Evolutionary conservation across 2,329 filamentous ascomycete species (phyloP).

Genomic region (Escovopsis sp.): DNA sequence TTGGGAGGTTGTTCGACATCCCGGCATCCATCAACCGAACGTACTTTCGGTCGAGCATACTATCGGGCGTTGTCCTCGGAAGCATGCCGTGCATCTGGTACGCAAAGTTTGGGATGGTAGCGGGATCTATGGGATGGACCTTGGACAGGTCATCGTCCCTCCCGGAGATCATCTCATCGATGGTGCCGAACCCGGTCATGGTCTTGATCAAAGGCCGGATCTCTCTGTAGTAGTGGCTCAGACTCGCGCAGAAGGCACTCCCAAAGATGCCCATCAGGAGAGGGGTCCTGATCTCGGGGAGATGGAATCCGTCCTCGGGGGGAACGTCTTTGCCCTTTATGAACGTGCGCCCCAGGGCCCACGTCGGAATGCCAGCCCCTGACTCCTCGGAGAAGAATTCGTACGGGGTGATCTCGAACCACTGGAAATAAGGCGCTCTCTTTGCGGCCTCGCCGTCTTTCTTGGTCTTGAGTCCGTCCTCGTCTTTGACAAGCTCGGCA

Average conservation of each 20-base stretch:
- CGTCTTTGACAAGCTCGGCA: constrained; percentile 9
- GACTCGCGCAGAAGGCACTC: constrained; percentile 86
- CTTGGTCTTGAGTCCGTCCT: constrained; percentile 10
- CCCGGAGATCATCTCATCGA: constrained; percentile 73
- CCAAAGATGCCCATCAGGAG: constrained; percentile 90
- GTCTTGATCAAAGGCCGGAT: constrained; percentile 68
- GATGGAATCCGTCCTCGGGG: constrained; percentile 48
- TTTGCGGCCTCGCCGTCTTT: constrained; percentile 33
- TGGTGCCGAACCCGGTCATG: constrained; percentile 56
- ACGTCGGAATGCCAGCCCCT: constrained; percentile 81
- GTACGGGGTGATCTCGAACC: constrained; percentile 92
- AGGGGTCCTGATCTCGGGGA: constrained; percentile 74
- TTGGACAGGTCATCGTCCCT: constrained; percentile 75
- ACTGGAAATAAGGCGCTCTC: constrained; percentile 84
- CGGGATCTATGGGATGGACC: constrained; percentile 88
- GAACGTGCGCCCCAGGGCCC: constrained; percentile 79
- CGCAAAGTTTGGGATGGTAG: constrained; percentile 77
- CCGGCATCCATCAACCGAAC: constrained; percentile 89
- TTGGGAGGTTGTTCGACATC: constrained; percentile 96
- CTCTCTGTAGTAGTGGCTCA: constrained; percentile 93
- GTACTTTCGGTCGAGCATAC: constrained; percentile 55
- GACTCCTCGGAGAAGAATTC: constrained; percentile 94
- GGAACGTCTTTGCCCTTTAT: constrained; percentile 41
- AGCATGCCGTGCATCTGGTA: constrained; percentile 66
- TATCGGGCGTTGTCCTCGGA: constrained; percentile 62